Conservation (phyloP, 1,139 yeast species). For the Pichia sp. region DNA sequence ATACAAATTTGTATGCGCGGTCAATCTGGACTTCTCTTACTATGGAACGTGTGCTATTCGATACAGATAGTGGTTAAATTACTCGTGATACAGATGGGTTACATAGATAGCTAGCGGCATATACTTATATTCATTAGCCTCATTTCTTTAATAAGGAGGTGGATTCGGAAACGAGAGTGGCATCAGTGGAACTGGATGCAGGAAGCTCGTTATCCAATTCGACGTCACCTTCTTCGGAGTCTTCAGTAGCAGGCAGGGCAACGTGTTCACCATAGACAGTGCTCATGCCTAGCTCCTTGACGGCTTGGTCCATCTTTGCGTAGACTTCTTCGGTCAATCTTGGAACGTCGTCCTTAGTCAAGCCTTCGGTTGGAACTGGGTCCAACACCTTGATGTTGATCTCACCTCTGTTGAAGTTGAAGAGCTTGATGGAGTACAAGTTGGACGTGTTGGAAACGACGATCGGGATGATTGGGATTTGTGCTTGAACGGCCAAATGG, state of each 20-base stretch:
- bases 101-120: too few relatives aligned
- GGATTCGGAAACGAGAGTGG: neutral
- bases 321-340: slow-evolving; percentile 41
- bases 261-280: slow-evolving; percentile 25
- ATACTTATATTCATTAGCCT: too few relatives aligned
- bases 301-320: slow-evolving; percentile 38
- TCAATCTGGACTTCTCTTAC: too few relatives aligned
- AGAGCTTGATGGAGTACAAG: slow-evolving; percentile 57
- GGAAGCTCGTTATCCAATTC: slow-evolving; percentile 16
- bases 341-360: slow-evolving; percentile 60
- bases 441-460: slow-evolving; percentile 84
- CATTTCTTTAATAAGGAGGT: neutral
- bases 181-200: neutral
- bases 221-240: slow-evolving; percentile 6
- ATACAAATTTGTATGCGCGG: too few relatives aligned
- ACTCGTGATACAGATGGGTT: too few relatives aligned
- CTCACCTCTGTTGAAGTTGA: slow-evolving; percentile 59
- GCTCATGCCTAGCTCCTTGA: slow-evolving; percentile 43
- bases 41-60: too few relatives aligned
- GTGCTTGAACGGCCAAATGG: slow-evolving; percentile 93
- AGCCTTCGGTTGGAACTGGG: slow-evolving; percentile 58
- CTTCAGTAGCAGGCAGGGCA: neutral
- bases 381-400: slow-evolving; percentile 65
- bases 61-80: too few relatives aligned
- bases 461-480: slow-evolving; percentile 83